Evolutionary conservation across 345 rosid species (phyloP).

Genomic region (Ricinus communis): DNA sequence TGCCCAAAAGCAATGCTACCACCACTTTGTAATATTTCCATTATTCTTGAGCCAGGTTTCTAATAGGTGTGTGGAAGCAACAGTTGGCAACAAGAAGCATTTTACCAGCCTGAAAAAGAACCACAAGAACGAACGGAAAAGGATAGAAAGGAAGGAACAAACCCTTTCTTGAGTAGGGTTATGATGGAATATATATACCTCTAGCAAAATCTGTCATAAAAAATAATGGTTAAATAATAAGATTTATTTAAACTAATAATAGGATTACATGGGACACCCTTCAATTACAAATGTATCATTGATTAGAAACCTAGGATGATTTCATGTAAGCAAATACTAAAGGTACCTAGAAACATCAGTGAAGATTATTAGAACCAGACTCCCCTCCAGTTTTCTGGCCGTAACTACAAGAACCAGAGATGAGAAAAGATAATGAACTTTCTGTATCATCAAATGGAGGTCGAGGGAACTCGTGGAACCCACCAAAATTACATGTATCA

Average conservation of each 20-base stretch:
- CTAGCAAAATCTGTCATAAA: too few relatives aligned
- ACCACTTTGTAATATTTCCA: too few relatives aligned
- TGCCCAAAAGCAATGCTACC: too few relatives aligned
- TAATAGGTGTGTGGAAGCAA: too few relatives aligned
- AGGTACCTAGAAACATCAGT: constrained; percentile 13
- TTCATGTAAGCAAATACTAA: constrained; percentile 8
- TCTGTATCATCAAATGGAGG: constrained; percentile 80
- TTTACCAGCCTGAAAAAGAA: too few relatives aligned
- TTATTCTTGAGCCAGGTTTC: too few relatives aligned
- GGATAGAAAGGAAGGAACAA: too few relatives aligned
- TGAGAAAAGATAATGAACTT: constrained; percentile 61
- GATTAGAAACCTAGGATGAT: constrained; percentile 12
- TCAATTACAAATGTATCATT: constrained; percentile 22
- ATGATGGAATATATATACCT: too few relatives aligned
- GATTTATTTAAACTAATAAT: constrained; percentile 25
- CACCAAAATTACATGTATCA: constrained; percentile 72
- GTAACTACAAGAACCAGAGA: constrained; percentile 68
- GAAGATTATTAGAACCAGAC: constrained; percentile 36
- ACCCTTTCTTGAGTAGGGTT: too few relatives aligned
- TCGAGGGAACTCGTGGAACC: constrained; percentile 80
- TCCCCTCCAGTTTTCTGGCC: constrained; percentile 53
- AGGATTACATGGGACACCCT: constrained; percentile 23
- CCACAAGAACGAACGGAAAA: too few relatives aligned
- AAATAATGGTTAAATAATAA: not conserved
- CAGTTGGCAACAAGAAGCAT: too few relatives aligned